Percentiles rank a stretch among this genome's conserved stretches.
phyloP scores from a whole-genome alignment of 2,329 filamentous ascomycete species.

The Diaporthe amygdali region DNA sequence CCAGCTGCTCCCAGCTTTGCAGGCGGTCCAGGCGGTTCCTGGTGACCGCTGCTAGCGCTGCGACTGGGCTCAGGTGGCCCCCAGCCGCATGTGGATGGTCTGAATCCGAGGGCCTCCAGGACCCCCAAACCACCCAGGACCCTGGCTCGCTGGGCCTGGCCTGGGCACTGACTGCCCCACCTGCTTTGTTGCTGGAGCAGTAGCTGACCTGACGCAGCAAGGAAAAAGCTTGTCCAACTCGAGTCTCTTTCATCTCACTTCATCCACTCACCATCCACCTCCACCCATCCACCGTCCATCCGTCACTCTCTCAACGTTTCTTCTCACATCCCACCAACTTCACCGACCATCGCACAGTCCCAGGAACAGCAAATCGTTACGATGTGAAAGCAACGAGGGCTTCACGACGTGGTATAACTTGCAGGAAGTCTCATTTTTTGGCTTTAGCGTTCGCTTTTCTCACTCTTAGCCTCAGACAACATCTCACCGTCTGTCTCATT shows the following conservation, averaged over 20 bases:
- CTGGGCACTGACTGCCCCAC: constrained; percentile 1
- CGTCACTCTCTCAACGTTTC: neutral
- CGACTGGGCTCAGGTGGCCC: neutral
- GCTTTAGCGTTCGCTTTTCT: constrained; percentile 6
- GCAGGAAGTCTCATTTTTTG: neutral
- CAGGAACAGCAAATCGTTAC: neutral
- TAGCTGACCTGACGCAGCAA: neutral
- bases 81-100: neutral
- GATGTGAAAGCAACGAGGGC: neutral
- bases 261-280: neutral
- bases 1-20: neutral
- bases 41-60: neutral
- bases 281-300: neutral
- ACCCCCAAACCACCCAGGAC: neutral
- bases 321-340: neutral
- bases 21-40: neutral
- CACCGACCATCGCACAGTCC: neutral
- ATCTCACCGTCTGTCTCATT: neutral
- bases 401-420: neutral
- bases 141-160: neutral
- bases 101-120: neutral
- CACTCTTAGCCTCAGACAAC: neutral
- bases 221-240: constrained; percentile 3
- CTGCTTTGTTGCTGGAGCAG: neutral
- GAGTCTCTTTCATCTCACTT: neutral